Conservation (phyloP, 2,329 filamentous ascomycete species). For the Cercospora beticola region DNA sequence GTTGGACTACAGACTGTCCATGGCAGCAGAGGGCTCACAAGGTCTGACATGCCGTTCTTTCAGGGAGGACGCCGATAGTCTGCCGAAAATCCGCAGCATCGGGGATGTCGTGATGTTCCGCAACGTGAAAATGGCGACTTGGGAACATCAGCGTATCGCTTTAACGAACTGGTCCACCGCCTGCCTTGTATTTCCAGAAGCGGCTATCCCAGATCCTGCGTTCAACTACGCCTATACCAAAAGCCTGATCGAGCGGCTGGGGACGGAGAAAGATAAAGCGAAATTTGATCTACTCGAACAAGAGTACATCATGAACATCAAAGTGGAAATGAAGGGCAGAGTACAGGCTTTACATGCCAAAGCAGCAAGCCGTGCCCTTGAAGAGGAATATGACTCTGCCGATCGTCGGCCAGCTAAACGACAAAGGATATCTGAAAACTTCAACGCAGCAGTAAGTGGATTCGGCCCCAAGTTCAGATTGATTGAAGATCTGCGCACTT, state of each 20-base stretch:
- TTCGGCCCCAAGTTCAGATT: constrained; percentile 56
- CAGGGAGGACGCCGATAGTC: constrained; percentile 40
- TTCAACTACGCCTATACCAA: constrained; percentile 34
- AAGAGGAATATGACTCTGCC: background rate
- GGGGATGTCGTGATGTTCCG: constrained; percentile 67
- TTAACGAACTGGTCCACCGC: constrained; percentile 31
- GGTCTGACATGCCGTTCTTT: constrained; percentile 61
- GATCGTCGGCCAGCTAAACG: constrained; percentile 16
- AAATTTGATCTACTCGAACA: constrained; percentile 34
- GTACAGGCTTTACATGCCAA: background rate
- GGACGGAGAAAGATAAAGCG: constrained; percentile 19
- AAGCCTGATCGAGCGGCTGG: constrained; percentile 25
- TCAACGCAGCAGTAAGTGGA: constrained; percentile 10
- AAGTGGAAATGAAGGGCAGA: constrained; percentile 20
- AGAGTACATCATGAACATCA: constrained; percentile 38
- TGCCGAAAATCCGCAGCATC: constrained; percentile 45
- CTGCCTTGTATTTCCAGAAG: constrained; percentile 29
- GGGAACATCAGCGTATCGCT: constrained; percentile 20
- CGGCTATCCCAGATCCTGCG: constrained; percentile 30
- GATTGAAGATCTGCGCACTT: constrained; percentile 61
- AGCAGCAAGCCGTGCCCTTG: background rate
- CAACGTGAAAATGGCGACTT: constrained; percentile 32
- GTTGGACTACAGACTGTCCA: constrained; percentile 37
- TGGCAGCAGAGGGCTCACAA: constrained; percentile 19
- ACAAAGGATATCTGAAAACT: constrained; percentile 2